Base-by-base conservation (phyloP, 768 basidiomycete species). In the Exsudoporus frostii region DNA sequence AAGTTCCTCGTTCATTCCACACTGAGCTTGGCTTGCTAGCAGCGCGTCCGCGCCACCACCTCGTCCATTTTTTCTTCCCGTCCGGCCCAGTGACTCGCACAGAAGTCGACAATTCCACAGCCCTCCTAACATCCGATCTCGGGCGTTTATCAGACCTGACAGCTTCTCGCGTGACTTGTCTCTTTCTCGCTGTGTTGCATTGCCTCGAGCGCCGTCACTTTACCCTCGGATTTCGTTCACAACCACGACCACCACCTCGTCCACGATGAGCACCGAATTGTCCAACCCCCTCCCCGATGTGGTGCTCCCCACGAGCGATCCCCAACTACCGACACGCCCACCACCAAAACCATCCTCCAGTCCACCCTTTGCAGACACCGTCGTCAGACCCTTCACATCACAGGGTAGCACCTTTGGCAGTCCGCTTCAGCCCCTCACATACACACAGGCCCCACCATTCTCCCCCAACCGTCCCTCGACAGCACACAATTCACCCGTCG, bases 381-480 rank as follows among this genome's bases (percentile, higher is more conserved):
- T 58, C 56, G 57, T 67, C 37, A 60, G 69, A 32, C 68, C 69
- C 0, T 65, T 65, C 37, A 69, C 69, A 0, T 65, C 67, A 0
- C 63, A 69, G 25, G 69, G 65, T 39, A 51, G 53, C 44, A 20
- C 64, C 4, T 50, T 60, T 15, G 15, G 47, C 9, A 36, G 61
- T 2, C 50, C 53, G 1, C 48, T 50, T 37, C 45, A 46, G n/a
- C 56, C 56, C 27, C 44, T 56, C 38, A 15, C 56, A 2, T 52
- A 54, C 40, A 17, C 56, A 2, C 50, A 54, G 20, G 9, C 48
- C 6, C 37, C 44, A 5, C 22, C 39, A 5, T 38, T 2, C 38
- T 2, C 27, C 14, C 33, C 58, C 41, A 50, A 69, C n/a, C 65
- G 60, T 5, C 69, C 58, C 14, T 60, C 57, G 4, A 51, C 67